These are phyloP conservation scores for Fagopyrum esculentum DNA, from an alignment of 148 eudicot genomes.

Conservation along the genomic window DNA sequence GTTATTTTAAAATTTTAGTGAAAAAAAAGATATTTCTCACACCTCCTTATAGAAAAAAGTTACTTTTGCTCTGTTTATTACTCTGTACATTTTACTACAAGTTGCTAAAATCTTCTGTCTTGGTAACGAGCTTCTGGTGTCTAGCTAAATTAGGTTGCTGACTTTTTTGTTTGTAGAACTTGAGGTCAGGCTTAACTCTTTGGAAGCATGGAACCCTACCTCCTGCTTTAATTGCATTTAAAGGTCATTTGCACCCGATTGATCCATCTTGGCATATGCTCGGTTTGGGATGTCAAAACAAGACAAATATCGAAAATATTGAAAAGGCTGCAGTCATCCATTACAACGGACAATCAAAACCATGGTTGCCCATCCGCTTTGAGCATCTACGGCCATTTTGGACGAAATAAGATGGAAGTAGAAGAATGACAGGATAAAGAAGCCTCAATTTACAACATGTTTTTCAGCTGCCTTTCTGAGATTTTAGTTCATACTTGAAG, in stretches of 20 bases:
- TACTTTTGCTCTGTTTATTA: too few species aligned
- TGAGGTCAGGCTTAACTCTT: constrained; percentile 83
- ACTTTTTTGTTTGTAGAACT: constrained; percentile 39
- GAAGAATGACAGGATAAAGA: constrained; percentile 23
- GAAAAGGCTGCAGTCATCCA: constrained; percentile 94
- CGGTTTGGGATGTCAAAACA: constrained; percentile 90
- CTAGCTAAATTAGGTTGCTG: not conserved
- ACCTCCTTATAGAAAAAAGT: too few species aligned
- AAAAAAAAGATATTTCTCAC: too few species aligned
- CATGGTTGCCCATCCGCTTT: constrained; percentile 95
- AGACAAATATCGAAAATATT: constrained; percentile 62
- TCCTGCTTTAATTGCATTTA: constrained; percentile 96
- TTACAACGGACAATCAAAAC: constrained; percentile 96
- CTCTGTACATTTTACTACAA: too few species aligned
- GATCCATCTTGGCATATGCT: constrained; percentile 98
- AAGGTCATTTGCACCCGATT: constrained; percentile 81
- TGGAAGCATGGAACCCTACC: constrained; percentile 99
- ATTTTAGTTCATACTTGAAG: constrained; percentile 23
- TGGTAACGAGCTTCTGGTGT: too few species aligned
- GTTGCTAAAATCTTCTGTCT: too few species aligned
- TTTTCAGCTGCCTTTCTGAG: constrained; percentile 25
- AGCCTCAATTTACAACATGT: constrained; percentile 14
- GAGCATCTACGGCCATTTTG: constrained; percentile 98
- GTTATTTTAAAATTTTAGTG: too few species aligned
- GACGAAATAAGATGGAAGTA: constrained; percentile 47